A percentile compares a stretch with the other conserved stretches of the same genome.
These are phyloP conservation scores for Geranium brycei DNA, from an alignment of 345 rosid genomes.

Conservation along the genomic window DNA sequence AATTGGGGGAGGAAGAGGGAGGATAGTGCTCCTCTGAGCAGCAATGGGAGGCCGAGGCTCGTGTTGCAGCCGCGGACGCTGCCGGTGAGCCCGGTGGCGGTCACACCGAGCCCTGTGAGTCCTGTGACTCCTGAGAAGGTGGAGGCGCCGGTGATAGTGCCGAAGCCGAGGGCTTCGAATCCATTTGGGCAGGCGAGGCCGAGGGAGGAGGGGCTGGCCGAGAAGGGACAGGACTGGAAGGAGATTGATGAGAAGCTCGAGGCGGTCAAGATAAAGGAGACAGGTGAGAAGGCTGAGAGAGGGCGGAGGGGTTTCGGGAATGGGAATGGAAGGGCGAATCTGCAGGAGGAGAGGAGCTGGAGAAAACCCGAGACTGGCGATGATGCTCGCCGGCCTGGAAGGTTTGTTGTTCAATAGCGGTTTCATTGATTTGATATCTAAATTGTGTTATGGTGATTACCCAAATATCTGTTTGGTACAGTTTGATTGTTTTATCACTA, in stretches of 20 bases:
- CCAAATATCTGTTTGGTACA: too few species aligned
- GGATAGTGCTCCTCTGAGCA: slow-evolving; percentile 15
- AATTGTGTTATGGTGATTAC: neutral
- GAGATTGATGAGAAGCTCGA: slow-evolving; percentile 87
- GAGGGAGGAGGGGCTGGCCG: slow-evolving; percentile 85
- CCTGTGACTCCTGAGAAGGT: slow-evolving; percentile 17
- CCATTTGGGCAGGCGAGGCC: slow-evolving; percentile 96
- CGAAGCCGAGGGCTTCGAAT: slow-evolving; percentile 49
- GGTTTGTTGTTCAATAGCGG: neutral
- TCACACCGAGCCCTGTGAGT: slow-evolving; percentile 2
- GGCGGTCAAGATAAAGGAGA: slow-evolving; percentile 36
- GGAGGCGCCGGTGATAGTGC: slow-evolving; percentile 8
- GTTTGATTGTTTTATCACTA: too few species aligned
- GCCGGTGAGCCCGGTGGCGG: slow-evolving; percentile 20
- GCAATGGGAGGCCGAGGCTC: slow-evolving; percentile 45
- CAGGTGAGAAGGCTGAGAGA: slow-evolving; percentile 33
- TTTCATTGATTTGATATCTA: neutral
- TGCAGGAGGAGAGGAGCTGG: slow-evolving; percentile 16
- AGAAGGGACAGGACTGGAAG: slow-evolving; percentile 84
- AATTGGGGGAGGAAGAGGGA: slow-evolving; percentile 73
- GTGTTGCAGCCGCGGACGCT: slow-evolving; percentile 64
- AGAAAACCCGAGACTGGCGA: slow-evolving; percentile 10
- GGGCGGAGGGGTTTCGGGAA: slow-evolving; percentile 20
- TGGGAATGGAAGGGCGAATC: slow-evolving; percentile 7
- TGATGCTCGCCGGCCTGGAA: neutral